These are phyloP conservation scores for Fomes fomentarius DNA, from an alignment of 1,284 basidiomycete genomes.

Conservation along the genomic window DNA sequence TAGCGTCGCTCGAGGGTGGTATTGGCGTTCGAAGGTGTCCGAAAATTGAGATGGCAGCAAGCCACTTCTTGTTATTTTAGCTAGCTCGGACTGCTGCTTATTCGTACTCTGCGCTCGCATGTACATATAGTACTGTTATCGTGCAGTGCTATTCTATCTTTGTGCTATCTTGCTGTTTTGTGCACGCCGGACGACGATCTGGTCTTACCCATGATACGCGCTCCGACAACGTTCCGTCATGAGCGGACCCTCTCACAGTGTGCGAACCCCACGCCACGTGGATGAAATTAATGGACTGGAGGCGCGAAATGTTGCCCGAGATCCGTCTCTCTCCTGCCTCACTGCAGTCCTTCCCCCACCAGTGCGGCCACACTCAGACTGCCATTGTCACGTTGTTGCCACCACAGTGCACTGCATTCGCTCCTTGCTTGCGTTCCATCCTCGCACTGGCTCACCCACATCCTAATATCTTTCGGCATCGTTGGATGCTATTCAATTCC, in stretches of 20 bases:
- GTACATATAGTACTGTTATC: conserved; percentile 1
- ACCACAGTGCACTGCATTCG: not conserved
- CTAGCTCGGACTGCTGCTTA: conserved; percentile 12
- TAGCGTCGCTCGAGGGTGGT: not conserved
- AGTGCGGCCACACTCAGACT: conserved; percentile 2
- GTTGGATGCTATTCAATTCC: conserved; percentile 17
- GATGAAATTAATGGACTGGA: not conserved
- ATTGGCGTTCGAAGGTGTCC: not conserved
- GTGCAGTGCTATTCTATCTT: not conserved
- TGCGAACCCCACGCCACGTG: conserved; percentile 1
- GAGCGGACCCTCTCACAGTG: not conserved
- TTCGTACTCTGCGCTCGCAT: conserved; percentile 7
- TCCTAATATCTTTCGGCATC: not conserved
- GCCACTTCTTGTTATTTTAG: conserved; percentile 11
- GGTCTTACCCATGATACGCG: too few species aligned
- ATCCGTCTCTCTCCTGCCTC: conserved; percentile 14
- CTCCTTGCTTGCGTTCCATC: conserved; percentile 2
- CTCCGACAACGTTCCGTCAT: conserved; percentile 8
- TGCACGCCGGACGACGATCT: too few species aligned
- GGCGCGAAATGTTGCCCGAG: conserved; percentile 4
- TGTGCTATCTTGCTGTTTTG: too few species aligned
- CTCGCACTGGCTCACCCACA: not conserved
- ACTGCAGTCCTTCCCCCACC: conserved; percentile 5
- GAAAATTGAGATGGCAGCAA: too few species aligned
- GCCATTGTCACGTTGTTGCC: conserved; percentile 4